phyloP scores from a whole-genome alignment of 202 grass and related monocot species.

The Musa balbisiana region DNA sequence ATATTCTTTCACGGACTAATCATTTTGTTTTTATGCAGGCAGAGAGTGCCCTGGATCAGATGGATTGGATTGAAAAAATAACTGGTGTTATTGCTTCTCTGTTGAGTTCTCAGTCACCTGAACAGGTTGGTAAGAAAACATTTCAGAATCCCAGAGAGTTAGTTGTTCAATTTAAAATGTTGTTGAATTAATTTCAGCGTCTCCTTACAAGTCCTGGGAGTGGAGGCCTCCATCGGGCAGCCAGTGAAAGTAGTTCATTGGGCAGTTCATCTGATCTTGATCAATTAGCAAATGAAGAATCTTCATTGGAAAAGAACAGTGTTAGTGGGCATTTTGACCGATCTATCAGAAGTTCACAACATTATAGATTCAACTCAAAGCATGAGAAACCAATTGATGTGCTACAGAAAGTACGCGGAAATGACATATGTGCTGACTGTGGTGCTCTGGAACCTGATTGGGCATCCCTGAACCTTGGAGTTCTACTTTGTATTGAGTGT shows the following conservation, averaged over 20 bases:
- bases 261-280: slow-evolving; percentile 90
- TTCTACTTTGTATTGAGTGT: slow-evolving; percentile 95
- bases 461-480: slow-evolving; percentile 88
- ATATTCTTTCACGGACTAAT: background rate
- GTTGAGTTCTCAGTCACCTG: slow-evolving; percentile 92
- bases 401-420: slow-evolving; percentile 81
- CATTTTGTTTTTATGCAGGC: slow-evolving; percentile 39
- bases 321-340: slow-evolving; percentile 74
- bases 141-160: slow-evolving; percentile 6
- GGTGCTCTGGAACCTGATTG: slow-evolving; percentile 76
- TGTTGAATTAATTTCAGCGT: slow-evolving; percentile 45
- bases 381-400: slow-evolving; percentile 93
- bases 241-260: slow-evolving; percentile 84
- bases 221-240: slow-evolving; percentile 57
- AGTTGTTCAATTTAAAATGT: background rate
- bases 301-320: slow-evolving; percentile 58
- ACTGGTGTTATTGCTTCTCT: slow-evolving; percentile 93
- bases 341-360: slow-evolving; percentile 55
- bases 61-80: slow-evolving; percentile 99
- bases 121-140: slow-evolving; percentile 48
- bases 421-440: slow-evolving; percentile 81
- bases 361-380: slow-evolving; percentile 64
- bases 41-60: slow-evolving; percentile 97
- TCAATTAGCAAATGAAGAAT: slow-evolving; percentile 70
- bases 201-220: slow-evolving; percentile 61